Base-by-base conservation (phyloP, 1,139 yeast genomes). In the Arxiozyma heterogenica region DNA sequence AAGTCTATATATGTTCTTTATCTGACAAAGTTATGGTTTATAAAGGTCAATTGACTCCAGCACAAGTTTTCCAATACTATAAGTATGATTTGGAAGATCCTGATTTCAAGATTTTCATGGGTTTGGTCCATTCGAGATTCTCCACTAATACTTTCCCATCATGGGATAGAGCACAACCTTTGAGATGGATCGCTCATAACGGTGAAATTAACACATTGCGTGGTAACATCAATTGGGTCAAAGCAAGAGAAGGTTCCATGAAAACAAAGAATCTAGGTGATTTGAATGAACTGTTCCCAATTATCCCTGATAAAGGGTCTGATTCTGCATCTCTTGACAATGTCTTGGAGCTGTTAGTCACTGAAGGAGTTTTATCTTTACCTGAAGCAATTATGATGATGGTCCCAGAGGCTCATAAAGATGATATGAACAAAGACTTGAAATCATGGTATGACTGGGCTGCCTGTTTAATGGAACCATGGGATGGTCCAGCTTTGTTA, bases 291-390 rank as follows among this genome's bases (percentile, higher is more conserved):
- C 77, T 93, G 60, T 91, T 85, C 72, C 98, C 98, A 25, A 86
- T 93, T 66, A 91, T 93, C 62, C 98, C 93, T 73, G 98, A 93
- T 73, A 98, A 98, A 63, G 98, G 98, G 53, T 90, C 97, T 38
- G 98, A 93, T 72, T 93, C 98, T n/a, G 98, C 97, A 53, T 97
- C 98, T 25, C 84, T 93, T 62, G 98, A 93, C 73, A 93, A 93
- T 67, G 98, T 93, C 23, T 79, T 93, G 66, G 98, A 93, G 72
- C 76, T 93, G 63, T 79, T 93, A 63, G 94, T 90, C 54, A 86
- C 89, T 60, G 91, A 91, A 71, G 98, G 98, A 57, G 91, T 87
- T 44, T 76, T 93, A 59, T 83, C 96, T 2, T 78, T 93, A 61
- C 98, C 98, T 18, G 98, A 93, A 73, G 98, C 98, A 12, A 90